Evolutionary conservation across 352 stramenopile genomes (phyloP).

Genomic region (Phytophthora sp.): DNA sequence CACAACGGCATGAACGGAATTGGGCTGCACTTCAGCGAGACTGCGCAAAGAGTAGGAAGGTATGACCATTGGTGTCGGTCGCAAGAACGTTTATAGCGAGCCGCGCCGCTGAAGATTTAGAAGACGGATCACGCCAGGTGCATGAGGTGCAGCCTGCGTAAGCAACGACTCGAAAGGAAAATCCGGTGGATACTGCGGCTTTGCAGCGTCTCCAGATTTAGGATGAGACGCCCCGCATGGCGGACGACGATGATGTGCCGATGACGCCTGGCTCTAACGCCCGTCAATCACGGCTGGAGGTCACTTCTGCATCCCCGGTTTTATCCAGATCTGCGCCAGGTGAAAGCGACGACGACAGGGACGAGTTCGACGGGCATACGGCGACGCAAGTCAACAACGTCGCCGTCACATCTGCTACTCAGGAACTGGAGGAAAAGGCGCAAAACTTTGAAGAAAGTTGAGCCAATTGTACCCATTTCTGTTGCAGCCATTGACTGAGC

Average conservation of each 20-base stretch:
- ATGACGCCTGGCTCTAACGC: neutral
- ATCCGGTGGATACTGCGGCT: neutral
- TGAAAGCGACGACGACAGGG: slow-evolving; percentile 3
- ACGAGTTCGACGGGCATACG: neutral
- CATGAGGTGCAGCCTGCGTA: neutral
- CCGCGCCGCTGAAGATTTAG: neutral
- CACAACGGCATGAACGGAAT: too few relatives aligned
- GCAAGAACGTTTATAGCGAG: slow-evolving; percentile 11
- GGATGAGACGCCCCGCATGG: neutral
- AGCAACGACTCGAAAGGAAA: neutral
- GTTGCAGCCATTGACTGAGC: neutral
- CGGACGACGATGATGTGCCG: neutral
- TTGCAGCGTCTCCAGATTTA: neutral
- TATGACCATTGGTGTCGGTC: too few relatives aligned
- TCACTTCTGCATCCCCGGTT: neutral
- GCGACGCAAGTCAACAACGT: slow-evolving; percentile 2
- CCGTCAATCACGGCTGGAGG: too few relatives aligned
- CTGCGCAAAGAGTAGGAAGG: too few relatives aligned
- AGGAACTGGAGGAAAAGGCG: slow-evolving; percentile 5
- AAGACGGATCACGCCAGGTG: neutral
- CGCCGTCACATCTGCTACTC: slow-evolving; percentile 8
- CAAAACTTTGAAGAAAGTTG: neutral
- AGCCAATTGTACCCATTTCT: slow-evolving; percentile 12
- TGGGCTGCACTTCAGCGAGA: too few relatives aligned
- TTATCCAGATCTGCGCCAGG: neutral